Conservation (phyloP, 1,284 basidiomycete species). For the Porodaedalea pini region DNA sequence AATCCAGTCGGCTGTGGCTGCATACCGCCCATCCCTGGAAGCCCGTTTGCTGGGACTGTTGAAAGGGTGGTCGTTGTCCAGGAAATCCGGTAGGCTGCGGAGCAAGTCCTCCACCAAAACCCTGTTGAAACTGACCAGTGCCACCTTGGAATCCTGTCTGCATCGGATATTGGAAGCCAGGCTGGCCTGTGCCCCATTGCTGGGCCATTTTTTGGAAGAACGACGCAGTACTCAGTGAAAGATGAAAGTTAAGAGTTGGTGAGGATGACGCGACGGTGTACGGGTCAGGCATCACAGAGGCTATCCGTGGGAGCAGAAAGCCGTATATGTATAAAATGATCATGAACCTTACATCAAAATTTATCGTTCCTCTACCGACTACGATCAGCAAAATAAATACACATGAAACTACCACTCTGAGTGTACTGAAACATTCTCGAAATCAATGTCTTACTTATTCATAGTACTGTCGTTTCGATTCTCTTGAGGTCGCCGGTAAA, state of each 20-base stretch:
- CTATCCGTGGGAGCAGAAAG: neutral
- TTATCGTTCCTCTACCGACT: too few species aligned
- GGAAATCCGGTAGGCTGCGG: conserved; percentile 45
- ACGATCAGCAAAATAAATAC: too few species aligned
- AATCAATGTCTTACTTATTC: too few species aligned
- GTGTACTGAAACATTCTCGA: too few species aligned
- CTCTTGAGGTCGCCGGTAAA: too few species aligned
- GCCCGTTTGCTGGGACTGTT: conserved; percentile 44
- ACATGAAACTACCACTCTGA: too few species aligned
- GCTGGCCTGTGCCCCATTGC: conserved; percentile 58
- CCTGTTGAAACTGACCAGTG: conserved; percentile 38
- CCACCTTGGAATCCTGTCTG: conserved; percentile 52
- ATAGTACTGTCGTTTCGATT: too few species aligned
- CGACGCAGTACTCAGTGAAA: neutral
- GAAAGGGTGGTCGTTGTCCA: conserved; percentile 33
- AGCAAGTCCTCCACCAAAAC: conserved; percentile 31
- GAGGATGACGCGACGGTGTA: neutral
- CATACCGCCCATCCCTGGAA: conserved; percentile 32
- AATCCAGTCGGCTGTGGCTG: conserved; percentile 35
- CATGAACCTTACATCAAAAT: too few species aligned
- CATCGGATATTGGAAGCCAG: conserved; percentile 54
- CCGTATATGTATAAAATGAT: too few species aligned
- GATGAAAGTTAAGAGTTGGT: neutral
- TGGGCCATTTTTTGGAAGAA: conserved; percentile 42
- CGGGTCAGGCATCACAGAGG: neutral